Percentiles rank a stretch among this genome's conserved stretches.
Evolutionary conservation across 345 rosid genomes (phyloP).

Genomic region (Populus deltoides): DNA sequence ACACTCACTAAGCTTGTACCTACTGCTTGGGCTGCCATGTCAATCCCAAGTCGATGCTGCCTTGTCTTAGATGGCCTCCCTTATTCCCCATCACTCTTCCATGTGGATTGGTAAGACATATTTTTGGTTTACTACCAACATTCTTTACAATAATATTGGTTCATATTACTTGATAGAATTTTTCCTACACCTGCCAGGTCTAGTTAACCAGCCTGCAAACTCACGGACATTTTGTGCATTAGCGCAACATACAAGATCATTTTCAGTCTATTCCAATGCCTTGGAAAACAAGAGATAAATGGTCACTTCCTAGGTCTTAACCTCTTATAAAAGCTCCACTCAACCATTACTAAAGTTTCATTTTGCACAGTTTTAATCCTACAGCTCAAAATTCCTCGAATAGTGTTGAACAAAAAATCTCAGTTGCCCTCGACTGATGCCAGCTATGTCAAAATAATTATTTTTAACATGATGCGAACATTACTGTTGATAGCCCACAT

Average conservation of each 20-base stretch:
- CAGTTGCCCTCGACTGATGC: not conserved
- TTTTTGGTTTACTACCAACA: not conserved
- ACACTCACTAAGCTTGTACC: not conserved
- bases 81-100: not conserved
- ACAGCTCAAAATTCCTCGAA: not conserved
- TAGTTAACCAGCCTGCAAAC: not conserved
- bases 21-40: not conserved
- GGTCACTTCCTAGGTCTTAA: no score
- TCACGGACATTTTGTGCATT: no score
- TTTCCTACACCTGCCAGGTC: not conserved
- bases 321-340: no score
- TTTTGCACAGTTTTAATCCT: not conserved
- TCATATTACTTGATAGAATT: not conserved
- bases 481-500: not conserved
- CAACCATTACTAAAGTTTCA: no score
- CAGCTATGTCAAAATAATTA: not conserved
- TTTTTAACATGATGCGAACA: not conserved
- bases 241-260: not conserved
- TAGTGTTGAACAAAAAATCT: not conserved
- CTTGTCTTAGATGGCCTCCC: not conserved
- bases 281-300: no score
- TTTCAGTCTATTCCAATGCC: not conserved
- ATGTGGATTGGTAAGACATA: not conserved
- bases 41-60: not conserved
- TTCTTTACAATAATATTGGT: not conserved